Percentiles rank a stretch among this genome's conserved stretches.
phyloP scores from a whole-genome alignment of 257 asterid species.

The Solanum neorickii region DNA sequence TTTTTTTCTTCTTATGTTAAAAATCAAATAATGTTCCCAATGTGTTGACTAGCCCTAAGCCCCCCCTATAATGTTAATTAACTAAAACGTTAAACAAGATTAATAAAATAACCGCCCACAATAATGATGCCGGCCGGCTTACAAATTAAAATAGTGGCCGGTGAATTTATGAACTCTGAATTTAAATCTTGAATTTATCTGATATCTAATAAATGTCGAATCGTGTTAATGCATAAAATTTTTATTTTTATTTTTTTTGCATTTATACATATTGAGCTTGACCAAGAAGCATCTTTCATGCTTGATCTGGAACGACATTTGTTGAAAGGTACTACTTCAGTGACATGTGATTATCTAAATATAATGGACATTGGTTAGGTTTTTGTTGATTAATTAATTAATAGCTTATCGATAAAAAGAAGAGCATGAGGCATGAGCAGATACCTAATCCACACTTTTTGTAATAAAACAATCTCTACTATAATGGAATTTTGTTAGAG shows the following conservation, averaged over 20 bases:
- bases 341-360: background rate
- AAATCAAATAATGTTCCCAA: background rate
- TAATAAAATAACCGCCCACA: conserved; percentile 46
- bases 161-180: background rate
- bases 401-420: background rate
- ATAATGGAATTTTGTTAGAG: background rate
- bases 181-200: background rate
- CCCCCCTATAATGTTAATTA: background rate
- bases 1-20: background rate
- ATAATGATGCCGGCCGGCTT: conserved; percentile 52
- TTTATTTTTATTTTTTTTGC: background rate
- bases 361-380: background rate
- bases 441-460: background rate
- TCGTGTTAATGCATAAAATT: background rate
- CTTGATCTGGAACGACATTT: background rate
- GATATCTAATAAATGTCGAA: background rate
- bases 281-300: background rate
- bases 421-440: background rate
- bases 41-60: background rate
- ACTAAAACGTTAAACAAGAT: background rate
- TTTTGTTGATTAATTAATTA: background rate
- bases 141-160: background rate
- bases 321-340: background rate
- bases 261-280: background rate
- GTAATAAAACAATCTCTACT: background rate